Evolutionary conservation across 306 rosid species (phyloP).

Genomic region (Mimosa bimucronata): DNA sequence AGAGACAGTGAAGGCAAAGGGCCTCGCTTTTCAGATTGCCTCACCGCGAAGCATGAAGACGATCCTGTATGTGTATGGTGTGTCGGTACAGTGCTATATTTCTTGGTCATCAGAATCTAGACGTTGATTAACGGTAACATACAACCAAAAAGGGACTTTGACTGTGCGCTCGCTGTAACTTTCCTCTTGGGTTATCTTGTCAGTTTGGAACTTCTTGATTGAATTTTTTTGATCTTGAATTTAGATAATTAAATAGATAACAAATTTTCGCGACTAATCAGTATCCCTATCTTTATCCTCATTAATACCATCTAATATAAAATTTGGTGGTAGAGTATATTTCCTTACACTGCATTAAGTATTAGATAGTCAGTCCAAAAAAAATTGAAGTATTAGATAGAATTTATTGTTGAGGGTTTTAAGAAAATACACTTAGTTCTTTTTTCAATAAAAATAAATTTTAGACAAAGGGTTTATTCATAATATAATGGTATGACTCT

Average conservation of each 20-base stretch:
- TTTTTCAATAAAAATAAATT: no score
- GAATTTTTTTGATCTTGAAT: not conserved
- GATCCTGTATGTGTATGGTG: not conserved
- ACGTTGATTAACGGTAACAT: constrained; percentile 24
- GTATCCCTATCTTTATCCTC: not conserved
- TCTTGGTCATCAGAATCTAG: not conserved
- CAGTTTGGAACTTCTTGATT: not conserved
- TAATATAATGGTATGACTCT: no score
- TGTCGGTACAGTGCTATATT: not conserved
- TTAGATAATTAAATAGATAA: not conserved
- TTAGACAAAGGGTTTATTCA: no score
- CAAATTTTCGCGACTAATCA: not conserved
- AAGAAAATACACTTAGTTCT: no score
- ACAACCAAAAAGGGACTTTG: not conserved
- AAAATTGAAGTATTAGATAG: no score
- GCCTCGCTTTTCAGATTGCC: not conserved
- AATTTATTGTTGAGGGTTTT: no score
- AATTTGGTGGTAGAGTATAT: not conserved
- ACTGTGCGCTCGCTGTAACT: not conserved
- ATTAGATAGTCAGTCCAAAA: no score
- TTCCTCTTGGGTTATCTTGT: not conserved
- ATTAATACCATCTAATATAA: not conserved
- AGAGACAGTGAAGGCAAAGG: not conserved
- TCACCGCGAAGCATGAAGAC: not conserved
- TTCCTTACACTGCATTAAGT: not conserved